Evolutionary conservation across 2,329 filamentous ascomycete species (phyloP).

Genomic region (Diaporthe vaccinii): DNA sequence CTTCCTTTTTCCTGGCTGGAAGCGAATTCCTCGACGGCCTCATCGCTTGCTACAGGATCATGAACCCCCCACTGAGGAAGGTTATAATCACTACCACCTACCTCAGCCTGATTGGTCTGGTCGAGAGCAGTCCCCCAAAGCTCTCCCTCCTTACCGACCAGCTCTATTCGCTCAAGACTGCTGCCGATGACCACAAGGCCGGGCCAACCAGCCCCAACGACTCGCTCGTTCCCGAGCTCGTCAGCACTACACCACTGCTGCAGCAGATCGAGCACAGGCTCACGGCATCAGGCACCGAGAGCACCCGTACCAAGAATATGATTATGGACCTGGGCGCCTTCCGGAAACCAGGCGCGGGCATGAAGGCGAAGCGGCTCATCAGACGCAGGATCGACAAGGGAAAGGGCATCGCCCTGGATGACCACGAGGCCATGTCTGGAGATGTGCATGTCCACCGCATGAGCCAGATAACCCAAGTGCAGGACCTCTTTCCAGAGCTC

Average conservation of each 20-base stretch:
- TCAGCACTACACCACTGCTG: conserved; percentile 84
- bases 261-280: conserved; percentile 70
- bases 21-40: conserved; percentile 90
- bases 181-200: conserved; percentile 73
- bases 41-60: conserved; percentile 73
- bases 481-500: conserved; percentile 91
- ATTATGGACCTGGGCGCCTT: conserved; percentile 72
- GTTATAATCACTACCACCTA: conserved; percentile 81
- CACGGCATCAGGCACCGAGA: conserved; percentile 62
- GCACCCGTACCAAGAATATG: conserved; percentile 70
- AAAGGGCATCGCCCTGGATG: conserved; percentile 63
- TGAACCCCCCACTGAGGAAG: conserved; percentile 73
- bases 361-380: conserved; percentile 64
- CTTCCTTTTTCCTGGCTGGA: conserved; percentile 80
- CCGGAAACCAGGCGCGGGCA: conserved; percentile 66
- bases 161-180: conserved; percentile 82
- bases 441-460: conserved; percentile 83
- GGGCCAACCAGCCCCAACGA: conserved; percentile 71
- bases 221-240: conserved; percentile 84
- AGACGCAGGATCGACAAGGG: conserved; percentile 75
- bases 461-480: conserved; percentile 89
- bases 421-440: conserved; percentile 54
- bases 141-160: conserved; percentile 84
- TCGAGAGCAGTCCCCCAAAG: conserved; percentile 76
- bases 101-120: conserved; percentile 78